phyloP scores from a whole-genome alignment of 345 rosid species.

The Schrenkiella parvula region DNA sequence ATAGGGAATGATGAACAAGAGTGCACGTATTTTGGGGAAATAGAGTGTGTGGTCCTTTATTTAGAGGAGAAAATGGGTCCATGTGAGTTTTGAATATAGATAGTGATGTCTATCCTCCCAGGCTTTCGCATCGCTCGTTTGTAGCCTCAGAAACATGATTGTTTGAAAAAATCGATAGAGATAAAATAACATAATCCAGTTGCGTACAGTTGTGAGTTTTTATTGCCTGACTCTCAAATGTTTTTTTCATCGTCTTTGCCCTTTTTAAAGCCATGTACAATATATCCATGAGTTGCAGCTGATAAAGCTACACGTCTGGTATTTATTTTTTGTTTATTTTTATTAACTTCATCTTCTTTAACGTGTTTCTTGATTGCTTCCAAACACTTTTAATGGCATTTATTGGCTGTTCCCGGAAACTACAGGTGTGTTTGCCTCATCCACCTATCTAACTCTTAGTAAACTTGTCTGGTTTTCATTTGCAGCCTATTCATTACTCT shows the following conservation, averaged over 20 bases:
- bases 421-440: constrained; percentile 25
- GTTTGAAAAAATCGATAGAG: not conserved
- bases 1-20: constrained; percentile 20
- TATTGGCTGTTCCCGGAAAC: constrained; percentile 16
- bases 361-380: constrained; percentile 31
- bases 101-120: constrained; percentile 43
- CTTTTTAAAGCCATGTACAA: constrained; percentile 23
- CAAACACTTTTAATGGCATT: constrained; percentile 19
- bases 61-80: constrained; percentile 20
- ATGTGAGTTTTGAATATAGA: constrained; percentile 33
- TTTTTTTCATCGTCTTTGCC: constrained; percentile 15
- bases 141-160: constrained; percentile 51
- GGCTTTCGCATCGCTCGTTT: constrained; percentile 30
- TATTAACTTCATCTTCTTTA: constrained; percentile 6
- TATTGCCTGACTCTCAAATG: not conserved
- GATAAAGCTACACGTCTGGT: constrained; percentile 26
- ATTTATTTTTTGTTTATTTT: not conserved
- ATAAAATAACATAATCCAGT: not conserved
- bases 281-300: constrained; percentile 28
- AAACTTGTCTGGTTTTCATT: constrained; percentile 15
- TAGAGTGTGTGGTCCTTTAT: constrained; percentile 23
- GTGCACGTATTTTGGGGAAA: constrained; percentile 18
- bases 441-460: constrained; percentile 13
- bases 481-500: constrained; percentile 21
- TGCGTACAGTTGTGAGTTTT: constrained; percentile 12